Evolutionary conservation across 129 eudicot species (phyloP).

Genomic region (Cynara cardunculus): DNA sequence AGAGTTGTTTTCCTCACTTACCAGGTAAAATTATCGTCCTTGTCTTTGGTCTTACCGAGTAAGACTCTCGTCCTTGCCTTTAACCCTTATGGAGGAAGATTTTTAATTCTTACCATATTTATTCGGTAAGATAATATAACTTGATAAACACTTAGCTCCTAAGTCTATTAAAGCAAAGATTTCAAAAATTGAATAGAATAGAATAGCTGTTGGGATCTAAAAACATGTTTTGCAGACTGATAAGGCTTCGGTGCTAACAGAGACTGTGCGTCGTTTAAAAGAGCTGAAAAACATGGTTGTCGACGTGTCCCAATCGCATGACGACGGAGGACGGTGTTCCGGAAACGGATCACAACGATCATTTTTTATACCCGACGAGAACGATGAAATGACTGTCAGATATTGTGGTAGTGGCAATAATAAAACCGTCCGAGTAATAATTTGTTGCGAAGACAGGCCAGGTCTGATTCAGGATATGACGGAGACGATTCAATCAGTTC

Average conservation of each 20-base stretch:
- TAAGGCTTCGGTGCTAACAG: conserved; percentile 54
- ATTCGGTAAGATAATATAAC: no score
- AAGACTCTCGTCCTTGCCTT: no score
- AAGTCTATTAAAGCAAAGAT: no score
- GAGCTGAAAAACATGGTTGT: conserved; percentile 40
- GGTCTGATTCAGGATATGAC: conserved; percentile 35
- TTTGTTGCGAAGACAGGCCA: conserved; percentile 55
- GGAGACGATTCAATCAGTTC: conserved; percentile 35
- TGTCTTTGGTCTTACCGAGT: no score
- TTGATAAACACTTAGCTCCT: no score
- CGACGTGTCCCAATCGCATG: neutral
- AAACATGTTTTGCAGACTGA: conserved; percentile 28
- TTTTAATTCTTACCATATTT: no score
- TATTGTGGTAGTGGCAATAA: neutral
- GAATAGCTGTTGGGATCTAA: no score
- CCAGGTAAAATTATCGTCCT: no score
- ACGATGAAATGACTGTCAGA: conserved; percentile 19
- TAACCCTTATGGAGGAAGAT: no score
- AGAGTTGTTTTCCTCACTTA: no score
- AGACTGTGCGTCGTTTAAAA: conserved; percentile 39
- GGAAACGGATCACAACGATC: neutral
- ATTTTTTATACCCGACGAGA: conserved; percentile 40
- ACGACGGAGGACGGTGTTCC: conserved; percentile 3
- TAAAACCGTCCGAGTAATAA: conserved; percentile 26
- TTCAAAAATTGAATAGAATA: no score